phyloP scores from a whole-genome alignment of 331 rosid genomes.

The Quercus tomentella region DNA sequence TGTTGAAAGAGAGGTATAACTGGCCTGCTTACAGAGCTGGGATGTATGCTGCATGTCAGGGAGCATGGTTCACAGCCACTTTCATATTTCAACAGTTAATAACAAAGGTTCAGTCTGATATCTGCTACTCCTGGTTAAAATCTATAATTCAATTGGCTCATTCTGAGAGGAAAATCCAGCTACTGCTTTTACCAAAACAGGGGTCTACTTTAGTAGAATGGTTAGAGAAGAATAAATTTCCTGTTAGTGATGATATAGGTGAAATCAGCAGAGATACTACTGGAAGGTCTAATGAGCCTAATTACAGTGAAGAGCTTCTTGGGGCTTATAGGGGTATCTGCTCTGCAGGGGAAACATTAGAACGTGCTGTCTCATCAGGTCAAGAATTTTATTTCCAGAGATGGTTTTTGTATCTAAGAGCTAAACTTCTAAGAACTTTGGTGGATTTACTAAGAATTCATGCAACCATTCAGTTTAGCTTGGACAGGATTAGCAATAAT shows the following conservation, averaged over 20 bases:
- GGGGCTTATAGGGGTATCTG: constrained; percentile 35
- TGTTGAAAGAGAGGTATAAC: constrained; percentile 28
- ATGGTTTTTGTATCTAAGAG: constrained; percentile 62
- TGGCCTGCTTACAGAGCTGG: constrained; percentile 60
- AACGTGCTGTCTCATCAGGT: constrained; percentile 20
- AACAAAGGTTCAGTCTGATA: constrained; percentile 29
- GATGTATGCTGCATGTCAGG: constrained; percentile 47
- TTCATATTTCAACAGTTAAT: constrained; percentile 38
- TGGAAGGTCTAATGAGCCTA: constrained; percentile 11
- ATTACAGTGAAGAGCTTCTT: constrained; percentile 25
- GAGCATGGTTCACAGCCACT: constrained; percentile 42
- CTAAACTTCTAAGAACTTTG: constrained; percentile 35
- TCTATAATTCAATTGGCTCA: constrained; percentile 41
- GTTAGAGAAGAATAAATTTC: constrained; percentile 22
- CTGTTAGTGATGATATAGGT: constrained; percentile 13
- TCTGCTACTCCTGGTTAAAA: constrained; percentile 44
- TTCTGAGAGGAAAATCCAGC: constrained; percentile 39
- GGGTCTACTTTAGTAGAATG: constrained; percentile 26
- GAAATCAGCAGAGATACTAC: constrained; percentile 17
- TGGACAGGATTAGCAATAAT: background rate
- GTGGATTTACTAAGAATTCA: constrained; percentile 25
- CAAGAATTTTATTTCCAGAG: constrained; percentile 51
- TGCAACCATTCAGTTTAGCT: constrained; percentile 17
- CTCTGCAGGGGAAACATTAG: constrained; percentile 50
- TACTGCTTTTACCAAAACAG: constrained; percentile 27